Base-by-base conservation (phyloP, 2,329 filamentous ascomycete species). In the Calonectria hongkongensis region DNA sequence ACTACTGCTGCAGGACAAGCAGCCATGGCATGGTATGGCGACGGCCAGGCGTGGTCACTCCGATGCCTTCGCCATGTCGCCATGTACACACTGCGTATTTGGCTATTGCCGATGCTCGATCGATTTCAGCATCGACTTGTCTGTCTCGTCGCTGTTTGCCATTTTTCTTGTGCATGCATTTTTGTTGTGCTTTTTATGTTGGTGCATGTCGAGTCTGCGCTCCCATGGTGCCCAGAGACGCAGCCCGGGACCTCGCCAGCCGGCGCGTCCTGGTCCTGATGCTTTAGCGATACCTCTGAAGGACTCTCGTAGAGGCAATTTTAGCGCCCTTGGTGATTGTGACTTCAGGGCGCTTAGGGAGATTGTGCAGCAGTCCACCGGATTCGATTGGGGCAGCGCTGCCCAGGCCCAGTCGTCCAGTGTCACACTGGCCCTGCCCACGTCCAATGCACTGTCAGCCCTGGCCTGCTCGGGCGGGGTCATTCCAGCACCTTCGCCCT, bases 401-500 rank as follows among this genome's bases (percentile, higher is more conserved):
- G 48, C 25, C 64, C 60, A 41, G 58, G 50, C 68, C 62, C 43
- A 56, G 60, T 50, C 67, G 18, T 36, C 67, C 67, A 71, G 70
- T 62, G 70, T 72, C 70, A 64, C 70, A 72, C 69, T 71, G 69
- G 56, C 39, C 58, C 56, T 72, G 41, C 58, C 48, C 67, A 64
- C 74, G 65, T 73, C 78, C 78, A 79, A 80, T 80, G 68, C 71
- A 72, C 72, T 78, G 72, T 47, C 68, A 71, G 69, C 41, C 13
- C 66, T 74, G 71, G 68, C 66, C 68, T 70, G 60, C 72, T 70
- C 60, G 72, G 75, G 78, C 78, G 78, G 78, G 77, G 78, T 78
- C 78, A 80, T 79, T 80, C 78, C 73, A 75, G 77, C 75, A 76
- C 77, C 77, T 80, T 78, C 78, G 66, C 78, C 74, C 77, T 78